phyloP scores from a whole-genome alignment of 2,329 filamentous ascomycete species.

The Beauveria sp. region DNA sequence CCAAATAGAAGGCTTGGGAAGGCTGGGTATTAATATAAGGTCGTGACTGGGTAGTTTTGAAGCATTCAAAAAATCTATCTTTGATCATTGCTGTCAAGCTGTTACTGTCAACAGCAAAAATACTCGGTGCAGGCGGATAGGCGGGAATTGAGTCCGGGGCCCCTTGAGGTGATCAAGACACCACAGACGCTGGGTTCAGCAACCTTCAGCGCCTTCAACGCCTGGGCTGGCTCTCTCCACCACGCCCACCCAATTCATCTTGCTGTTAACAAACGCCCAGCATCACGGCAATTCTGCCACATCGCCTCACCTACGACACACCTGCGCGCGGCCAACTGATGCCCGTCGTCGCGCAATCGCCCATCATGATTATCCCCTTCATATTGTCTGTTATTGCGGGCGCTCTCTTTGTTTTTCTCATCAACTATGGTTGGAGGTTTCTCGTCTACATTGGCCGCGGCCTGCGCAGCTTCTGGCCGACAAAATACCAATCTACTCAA shows the following conservation, averaged over 20 bases:
- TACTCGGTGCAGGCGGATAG: no score
- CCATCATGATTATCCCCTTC: constrained; percentile 19
- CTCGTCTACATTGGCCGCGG: constrained; percentile 18
- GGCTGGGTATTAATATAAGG: no score
- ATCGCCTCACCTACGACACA: not conserved
- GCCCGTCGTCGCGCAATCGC: not conserved
- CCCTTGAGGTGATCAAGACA: not conserved
- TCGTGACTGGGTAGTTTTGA: no score
- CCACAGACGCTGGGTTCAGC: not conserved
- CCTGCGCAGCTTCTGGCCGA: constrained; percentile 24
- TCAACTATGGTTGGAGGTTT: constrained; percentile 19
- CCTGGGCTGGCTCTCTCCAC: not conserved
- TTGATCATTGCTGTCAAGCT: no score
- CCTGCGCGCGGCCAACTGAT: not conserved
- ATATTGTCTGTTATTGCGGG: constrained; percentile 28
- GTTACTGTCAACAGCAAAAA: no score
- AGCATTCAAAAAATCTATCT: no score
- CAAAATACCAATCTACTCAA: constrained; percentile 26
- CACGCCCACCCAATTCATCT: not conserved
- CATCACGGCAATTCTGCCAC: not conserved
- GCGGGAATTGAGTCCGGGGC: no score
- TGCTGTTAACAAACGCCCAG: not conserved
- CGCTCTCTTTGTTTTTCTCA: constrained; percentile 24
- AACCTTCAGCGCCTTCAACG: not conserved
- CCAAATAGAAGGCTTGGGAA: no score